Conservation (phyloP, 2,329 filamentous ascomycete genomes). For the Cladorrhinum sp. region DNA sequence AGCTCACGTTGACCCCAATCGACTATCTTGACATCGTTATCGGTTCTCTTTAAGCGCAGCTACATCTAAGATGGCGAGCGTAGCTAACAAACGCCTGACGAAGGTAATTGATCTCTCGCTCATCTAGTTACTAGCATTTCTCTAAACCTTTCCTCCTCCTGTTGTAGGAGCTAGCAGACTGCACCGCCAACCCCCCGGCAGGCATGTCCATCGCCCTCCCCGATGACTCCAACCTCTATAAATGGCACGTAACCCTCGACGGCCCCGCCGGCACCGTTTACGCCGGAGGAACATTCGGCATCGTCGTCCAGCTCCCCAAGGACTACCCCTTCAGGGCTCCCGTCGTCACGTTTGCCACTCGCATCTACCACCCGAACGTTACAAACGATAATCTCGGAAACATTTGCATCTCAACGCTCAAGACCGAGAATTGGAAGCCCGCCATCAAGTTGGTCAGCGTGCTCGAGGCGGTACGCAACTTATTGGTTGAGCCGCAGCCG, state of each 20-base stretch:
- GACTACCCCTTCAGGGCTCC: constrained; percentile 93
- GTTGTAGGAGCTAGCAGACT: constrained; percentile 52
- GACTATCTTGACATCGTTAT: neutral
- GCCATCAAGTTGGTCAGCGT: constrained; percentile 72
- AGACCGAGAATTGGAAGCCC: constrained; percentile 89
- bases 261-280: constrained; percentile 48
- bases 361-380: constrained; percentile 94
- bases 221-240: constrained; percentile 47
- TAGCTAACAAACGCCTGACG: constrained; percentile 19
- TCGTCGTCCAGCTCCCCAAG: constrained; percentile 68
- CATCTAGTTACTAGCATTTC: neutral
- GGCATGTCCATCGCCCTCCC: constrained; percentile 49
- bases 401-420: constrained; percentile 83
- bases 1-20: too few relatives aligned
- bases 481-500: constrained; percentile 77
- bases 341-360: constrained; percentile 74
- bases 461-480: constrained; percentile 69
- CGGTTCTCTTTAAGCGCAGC: neutral
- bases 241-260: constrained; percentile 49
- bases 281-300: constrained; percentile 68
- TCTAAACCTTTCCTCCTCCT: neutral
- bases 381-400: constrained; percentile 80
- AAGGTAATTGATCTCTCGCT: constrained; percentile 16
- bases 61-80: constrained; percentile 19
- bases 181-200: constrained; percentile 44